A percentile compares a stretch with the other conserved stretches of the same genome.
Evolutionary conservation across 345 rosid species (phyloP).

Genomic region (Noccaea bulbosa): DNA sequence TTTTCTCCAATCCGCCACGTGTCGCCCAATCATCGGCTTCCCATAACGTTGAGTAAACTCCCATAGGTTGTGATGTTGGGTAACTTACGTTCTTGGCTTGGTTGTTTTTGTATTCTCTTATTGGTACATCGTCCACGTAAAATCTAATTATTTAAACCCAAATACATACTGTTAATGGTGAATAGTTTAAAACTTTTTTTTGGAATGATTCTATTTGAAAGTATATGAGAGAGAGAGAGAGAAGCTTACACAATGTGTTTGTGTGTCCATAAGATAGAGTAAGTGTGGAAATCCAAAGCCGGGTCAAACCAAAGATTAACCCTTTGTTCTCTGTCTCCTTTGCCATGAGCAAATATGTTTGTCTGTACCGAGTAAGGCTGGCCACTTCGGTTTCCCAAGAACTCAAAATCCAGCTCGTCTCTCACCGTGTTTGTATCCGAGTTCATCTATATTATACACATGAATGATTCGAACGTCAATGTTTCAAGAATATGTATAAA

Average conservation of each 20-base stretch:
- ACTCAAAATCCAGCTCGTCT: conserved; percentile 93
- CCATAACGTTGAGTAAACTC: conserved; percentile 90
- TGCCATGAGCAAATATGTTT: conserved; percentile 83
- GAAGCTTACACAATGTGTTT: conserved; percentile 68
- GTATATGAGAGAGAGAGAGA: neutral
- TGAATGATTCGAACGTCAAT: neutral
- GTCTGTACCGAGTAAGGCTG: conserved; percentile 96
- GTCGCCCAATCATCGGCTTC: conserved; percentile 99
- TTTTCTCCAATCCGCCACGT: conserved; percentile 92
- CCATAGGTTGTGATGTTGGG: conserved; percentile 85
- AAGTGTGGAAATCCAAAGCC: conserved; percentile 67
- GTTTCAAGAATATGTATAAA: conserved; percentile 8
- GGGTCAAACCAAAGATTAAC: conserved; percentile 98
- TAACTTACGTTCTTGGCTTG: conserved; percentile 66
- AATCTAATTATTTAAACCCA: conserved; percentile 49
- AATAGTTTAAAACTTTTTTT: neutral
- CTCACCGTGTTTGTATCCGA: conserved; percentile 67
- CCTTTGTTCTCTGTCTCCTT: conserved; percentile 90
- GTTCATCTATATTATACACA: conserved; percentile 61
- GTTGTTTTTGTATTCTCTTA: conserved; percentile 88
- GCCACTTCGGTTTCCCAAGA: conserved; percentile 84
- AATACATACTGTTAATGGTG: neutral
- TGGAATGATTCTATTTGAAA: neutral
- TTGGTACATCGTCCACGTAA: conserved; percentile 77
- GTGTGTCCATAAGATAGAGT: conserved; percentile 78